These are phyloP conservation scores for Cladosporium velox DNA, from an alignment of 2,329 filamentous ascomycete genomes.

Conservation along the genomic window DNA sequence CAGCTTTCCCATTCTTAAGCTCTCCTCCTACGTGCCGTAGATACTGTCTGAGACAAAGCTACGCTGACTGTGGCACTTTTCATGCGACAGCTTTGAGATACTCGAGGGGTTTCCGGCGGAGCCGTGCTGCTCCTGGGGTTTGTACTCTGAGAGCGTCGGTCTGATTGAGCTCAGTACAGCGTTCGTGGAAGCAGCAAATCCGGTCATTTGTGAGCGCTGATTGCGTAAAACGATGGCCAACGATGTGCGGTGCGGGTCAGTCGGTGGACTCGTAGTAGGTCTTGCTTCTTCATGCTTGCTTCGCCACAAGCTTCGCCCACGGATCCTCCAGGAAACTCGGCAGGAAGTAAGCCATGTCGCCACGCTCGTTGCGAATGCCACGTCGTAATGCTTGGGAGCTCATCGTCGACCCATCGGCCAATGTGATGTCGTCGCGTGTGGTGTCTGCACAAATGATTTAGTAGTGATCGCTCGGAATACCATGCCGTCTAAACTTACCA, in stretches of 20 bases:
- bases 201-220: neutral
- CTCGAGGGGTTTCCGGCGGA: neutral
- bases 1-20: neutral
- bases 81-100: neutral
- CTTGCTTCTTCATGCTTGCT: slow-evolving; percentile 1
- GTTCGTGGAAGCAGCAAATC: neutral
- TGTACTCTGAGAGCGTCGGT: neutral
- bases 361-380: slow-evolving; percentile 51
- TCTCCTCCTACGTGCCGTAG: neutral
- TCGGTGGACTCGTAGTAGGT: neutral
- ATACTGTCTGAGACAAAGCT: neutral
- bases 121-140: neutral
- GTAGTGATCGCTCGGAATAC: neutral
- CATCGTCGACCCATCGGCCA: slow-evolving; percentile 19
- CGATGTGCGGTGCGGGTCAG: neutral
- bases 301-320: slow-evolving; percentile 53
- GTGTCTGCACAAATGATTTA: neutral
- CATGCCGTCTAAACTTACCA: neutral
- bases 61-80: neutral
- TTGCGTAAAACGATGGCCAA: neutral
- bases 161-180: neutral
- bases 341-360: slow-evolving; percentile 70
- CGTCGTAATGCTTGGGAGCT: slow-evolving; percentile 42
- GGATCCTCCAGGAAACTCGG: slow-evolving; percentile 71
- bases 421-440: slow-evolving; percentile 2